These are phyloP conservation scores for Blastocystis sp. DNA, from an alignment of 352 stramenopile species.

Conservation along the genomic window DNA sequence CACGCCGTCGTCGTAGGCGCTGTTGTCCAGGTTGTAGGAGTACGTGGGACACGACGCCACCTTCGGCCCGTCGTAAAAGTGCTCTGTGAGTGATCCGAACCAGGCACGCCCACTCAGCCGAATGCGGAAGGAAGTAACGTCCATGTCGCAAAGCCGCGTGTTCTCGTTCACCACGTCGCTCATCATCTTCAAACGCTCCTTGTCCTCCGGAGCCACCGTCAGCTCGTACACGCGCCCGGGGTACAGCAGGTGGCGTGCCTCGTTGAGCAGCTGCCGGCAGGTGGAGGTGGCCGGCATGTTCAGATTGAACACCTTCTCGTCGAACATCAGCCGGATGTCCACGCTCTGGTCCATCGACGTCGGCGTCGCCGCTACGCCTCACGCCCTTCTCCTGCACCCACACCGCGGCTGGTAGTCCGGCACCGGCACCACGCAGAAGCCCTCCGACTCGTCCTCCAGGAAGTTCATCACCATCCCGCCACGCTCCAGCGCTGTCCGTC, in stretches of 20 bases:
- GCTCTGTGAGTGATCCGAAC: background rate
- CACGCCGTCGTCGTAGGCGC: background rate
- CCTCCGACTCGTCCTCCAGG: slow-evolving; percentile 33
- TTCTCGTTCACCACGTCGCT: slow-evolving; percentile 64
- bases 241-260: slow-evolving; percentile 25
- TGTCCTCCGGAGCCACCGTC: slow-evolving; percentile 50
- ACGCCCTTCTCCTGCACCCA: background rate
- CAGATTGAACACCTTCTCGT: slow-evolving; percentile 37
- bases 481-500: slow-evolving; percentile 44
- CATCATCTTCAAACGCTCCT: slow-evolving; percentile 66
- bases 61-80: slow-evolving; percentile 42
- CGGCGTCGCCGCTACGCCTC: slow-evolving; percentile 21
- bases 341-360: slow-evolving; percentile 20
- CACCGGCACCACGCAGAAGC: slow-evolving; percentile 50
- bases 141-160: slow-evolving; percentile 35
- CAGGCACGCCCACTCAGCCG: background rate
- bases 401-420: slow-evolving; percentile 60
- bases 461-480: slow-evolving; percentile 49
- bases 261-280: slow-evolving; percentile 54
- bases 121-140: slow-evolving; percentile 47
- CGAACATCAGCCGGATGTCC: slow-evolving; percentile 33
- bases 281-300: slow-evolving; percentile 18
- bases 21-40: slow-evolving; percentile 25
- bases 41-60: slow-evolving; percentile 39
- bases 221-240: slow-evolving; percentile 53